Evolutionary conservation across 78 protist genomes (phyloP).

Genomic region (Dictyostelium citrinum): DNA sequence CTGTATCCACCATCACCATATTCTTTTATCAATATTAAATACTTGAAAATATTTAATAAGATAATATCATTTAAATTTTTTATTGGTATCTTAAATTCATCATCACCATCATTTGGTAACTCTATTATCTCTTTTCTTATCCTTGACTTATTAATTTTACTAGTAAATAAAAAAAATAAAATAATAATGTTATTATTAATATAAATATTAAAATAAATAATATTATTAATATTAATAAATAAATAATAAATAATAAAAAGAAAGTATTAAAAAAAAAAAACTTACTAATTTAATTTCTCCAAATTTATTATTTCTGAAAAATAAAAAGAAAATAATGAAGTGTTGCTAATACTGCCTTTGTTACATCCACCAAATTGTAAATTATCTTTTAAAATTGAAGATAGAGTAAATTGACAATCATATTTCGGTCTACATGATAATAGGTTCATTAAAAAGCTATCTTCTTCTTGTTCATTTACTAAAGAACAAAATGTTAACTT

Average conservation of each 20-base stretch:
- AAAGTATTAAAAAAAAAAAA: background rate
- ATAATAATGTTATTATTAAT: background rate
- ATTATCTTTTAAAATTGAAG: background rate
- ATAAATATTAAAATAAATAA: too few species aligned
- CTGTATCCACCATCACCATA: background rate
- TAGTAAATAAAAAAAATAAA: background rate
- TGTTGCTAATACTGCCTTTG: background rate
- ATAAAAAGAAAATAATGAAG: background rate
- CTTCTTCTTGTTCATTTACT: background rate
- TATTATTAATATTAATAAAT: too few species aligned
- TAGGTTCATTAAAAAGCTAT: background rate
- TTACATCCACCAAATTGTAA: background rate
- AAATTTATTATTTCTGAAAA: background rate
- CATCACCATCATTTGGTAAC: background rate
- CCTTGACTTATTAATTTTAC: background rate
- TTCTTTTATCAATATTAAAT: background rate
- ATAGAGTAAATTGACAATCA: background rate
- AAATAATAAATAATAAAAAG: too few species aligned
- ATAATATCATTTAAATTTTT: background rate
- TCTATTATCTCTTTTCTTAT: background rate
- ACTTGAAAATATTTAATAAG: background rate
- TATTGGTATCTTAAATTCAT: background rate
- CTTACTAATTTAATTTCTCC: background rate
- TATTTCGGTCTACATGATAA: background rate
- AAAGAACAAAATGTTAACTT: background rate